phyloP scores from a whole-genome alignment of 768 basidiomycete genomes.

The Tulasnella sp. region DNA sequence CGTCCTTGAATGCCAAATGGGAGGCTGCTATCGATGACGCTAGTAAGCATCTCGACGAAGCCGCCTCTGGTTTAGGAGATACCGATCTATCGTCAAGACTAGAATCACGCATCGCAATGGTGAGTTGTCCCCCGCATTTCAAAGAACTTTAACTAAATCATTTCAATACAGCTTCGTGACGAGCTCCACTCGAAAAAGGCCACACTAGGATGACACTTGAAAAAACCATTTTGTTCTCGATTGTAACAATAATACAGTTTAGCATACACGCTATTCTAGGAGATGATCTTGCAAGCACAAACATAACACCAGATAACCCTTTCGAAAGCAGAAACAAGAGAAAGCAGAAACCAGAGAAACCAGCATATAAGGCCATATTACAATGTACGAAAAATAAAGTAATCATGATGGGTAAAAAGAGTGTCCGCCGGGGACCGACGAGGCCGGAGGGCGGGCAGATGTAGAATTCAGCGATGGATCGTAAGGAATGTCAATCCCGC shows the following conservation, averaged over 20 bases:
- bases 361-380: neutral
- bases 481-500: neutral
- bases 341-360: neutral
- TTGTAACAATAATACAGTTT: neutral
- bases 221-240: neutral
- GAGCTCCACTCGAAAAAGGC: constrained; percentile 22
- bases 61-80: constrained; percentile 1
- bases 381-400: neutral
- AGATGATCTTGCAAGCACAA: neutral
- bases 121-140: neutral
- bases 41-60: constrained; percentile 16
- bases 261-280: constrained; percentile 2
- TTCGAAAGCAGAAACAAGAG: neutral
- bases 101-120: constrained; percentile 30
- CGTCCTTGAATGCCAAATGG: constrained; percentile 18
- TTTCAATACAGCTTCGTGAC: constrained; percentile 21
- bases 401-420: neutral
- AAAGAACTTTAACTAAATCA: neutral
- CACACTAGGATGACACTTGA: constrained; percentile 2
- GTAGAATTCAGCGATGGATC: neutral
- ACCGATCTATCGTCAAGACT: constrained; percentile 29
- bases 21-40: constrained; percentile 17
- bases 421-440: neutral
- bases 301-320: neutral
- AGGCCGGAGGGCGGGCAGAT: neutral